Base-by-base conservation (phyloP, 192 early-diverging fungal species). In the Phlyctochytrium arcticum region DNA sequence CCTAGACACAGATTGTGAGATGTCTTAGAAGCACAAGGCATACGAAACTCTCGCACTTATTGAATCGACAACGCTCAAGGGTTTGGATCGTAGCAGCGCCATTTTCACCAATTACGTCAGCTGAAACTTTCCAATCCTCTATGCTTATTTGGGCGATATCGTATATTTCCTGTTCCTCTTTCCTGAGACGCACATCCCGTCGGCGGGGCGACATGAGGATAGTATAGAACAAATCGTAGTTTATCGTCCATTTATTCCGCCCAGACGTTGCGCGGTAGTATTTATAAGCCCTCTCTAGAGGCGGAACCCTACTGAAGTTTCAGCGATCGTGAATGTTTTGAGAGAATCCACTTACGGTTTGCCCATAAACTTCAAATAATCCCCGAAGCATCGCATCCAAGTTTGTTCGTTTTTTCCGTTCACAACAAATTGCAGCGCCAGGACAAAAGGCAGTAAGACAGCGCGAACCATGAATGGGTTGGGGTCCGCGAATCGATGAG, bases 321-420 rank as follows among this genome's bases (percentile, higher is more conserved):
- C 8, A 53, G 29, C 29, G 30, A 10, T 3, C 5, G 29, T 19
- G 30, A 21, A 27, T 30, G 50, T 3, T 17, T 29, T 21, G 8
- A 30, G 24, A 26, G 50, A 5, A 3, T 53, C 50, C 19, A 8
- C 7, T 53, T 27, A 53, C 50, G 15, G 15, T 53, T 21, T 30
- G 4, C 50, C 50, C 19, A 53, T 53, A 53, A 53, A 53, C 17
- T 17, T 53, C n/a, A n/a, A n/a, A n/a, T n/a, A n/a, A n/a, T n/a
- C n/a, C n/a, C n/a, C n/a, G n/a, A 30, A 26, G 50, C 50, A 17
- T 30, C 29, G 50, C 50, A 30, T 27, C 50, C 17, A 53, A 53
- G 50, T n/a, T n/a, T n/a, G n/a, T n/a, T n/a, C n/a, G n/a, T n/a
- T n/a, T n/a, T n/a, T n/a, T n/a, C n/a, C n/a, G n/a, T n/a, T n/a